Base-by-base conservation (phyloP, 768 basidiomycete genomes). In the Tylopilus subfusipes region DNA sequence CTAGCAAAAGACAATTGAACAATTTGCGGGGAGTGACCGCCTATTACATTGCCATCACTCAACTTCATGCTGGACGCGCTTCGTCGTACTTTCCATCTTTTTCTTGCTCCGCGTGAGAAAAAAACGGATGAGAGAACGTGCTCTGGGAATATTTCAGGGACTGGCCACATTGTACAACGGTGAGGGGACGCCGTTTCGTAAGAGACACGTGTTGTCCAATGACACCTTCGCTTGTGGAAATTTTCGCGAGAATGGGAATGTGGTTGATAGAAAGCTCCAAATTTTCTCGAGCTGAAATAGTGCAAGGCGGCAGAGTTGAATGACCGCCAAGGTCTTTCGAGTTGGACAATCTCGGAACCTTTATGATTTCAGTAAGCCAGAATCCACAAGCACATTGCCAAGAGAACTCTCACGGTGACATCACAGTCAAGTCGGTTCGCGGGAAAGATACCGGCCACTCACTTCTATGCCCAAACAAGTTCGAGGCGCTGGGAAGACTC, bases 21-120 rank as follows among this genome's bases (percentile, higher is more conserved):
- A 27, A 12, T 46, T 16, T 9, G 21, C 30, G 43, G 50, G 13
- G 43, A 48, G 19, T 18, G 18, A 22, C 47, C 48, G 34, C 55
- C 55, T 31, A 53, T 33, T 27, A 21, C 36, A 53, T n/a, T 5
- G 34, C 51, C 47, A 46, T 42, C 10, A 16, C 13, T 30, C 59
- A 45, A 57, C 39, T 13, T n/a, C n/a, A n/a, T n/a, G n/a, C n/a
- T n/a, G 19, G 19, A 31, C 8, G 2, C 24, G 16, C 11, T 60
- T 42, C 31, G 21, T 45, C 21, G n/a, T 47, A 21, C 29, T 43
- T 47, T 21, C 33, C 21, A 42, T 54, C 42, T 42, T 31, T n/a
- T 44, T 30, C 9, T 19, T 27, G 21, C 48, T 48, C 39, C 55
- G 25, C 31, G 36, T 50, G 44, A 50, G 60, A 53, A 18, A 57